Base-by-base conservation (phyloP, 2,329 filamentous ascomycete genomes). In the Blastomyces gilchristii region DNA sequence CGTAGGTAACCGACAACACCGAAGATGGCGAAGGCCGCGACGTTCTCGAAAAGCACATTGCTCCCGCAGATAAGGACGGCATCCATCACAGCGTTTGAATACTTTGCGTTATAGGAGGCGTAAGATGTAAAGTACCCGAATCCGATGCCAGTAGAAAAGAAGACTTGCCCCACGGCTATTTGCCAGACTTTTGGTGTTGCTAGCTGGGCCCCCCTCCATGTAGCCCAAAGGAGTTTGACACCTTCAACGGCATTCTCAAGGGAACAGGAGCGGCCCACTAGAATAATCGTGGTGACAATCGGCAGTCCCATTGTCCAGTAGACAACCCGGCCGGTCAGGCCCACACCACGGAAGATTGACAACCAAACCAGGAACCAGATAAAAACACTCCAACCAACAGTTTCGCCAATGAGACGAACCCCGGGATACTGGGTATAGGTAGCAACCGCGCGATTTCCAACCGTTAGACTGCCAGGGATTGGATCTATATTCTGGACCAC, bases 281-380 rank as follows among this genome's bases (percentile, higher is more conserved):
- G 76, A 62, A 85, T 79, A 65, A 85, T 77, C 2, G 81, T 84
- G 16, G 82, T 81, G 63, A 83, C 73, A 59, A 85, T 83, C 0
- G 83, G 83, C 5, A 85, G 69, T 0, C 82, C 82, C 82, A 85
- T 85, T n/a, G 82, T 85, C 71, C 83, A 83, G 72, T 85, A 85
- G 5, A 84, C 82, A 11, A 84, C 83, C 6, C 82, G 78, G 1
- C 83, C 83, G 1, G 83, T 85, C 64, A 83, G 70, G 0, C 82
- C 81, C 25, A 85, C 82, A 7, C 84, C 81, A 45, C 82, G 80
- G 71, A 85, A 83, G 67, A 86, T 84, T 66, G 80, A 83, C 50
- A 85, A 67, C 81, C 82, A 85, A 67, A 85, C 79, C 0, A 85
- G 71, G 68, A 85, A 83, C 82, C 83, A 84, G 63, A 82, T 80